Conservation (phyloP, 2,329 filamentous ascomycete genomes). For the Arthroderma sp. region DNA sequence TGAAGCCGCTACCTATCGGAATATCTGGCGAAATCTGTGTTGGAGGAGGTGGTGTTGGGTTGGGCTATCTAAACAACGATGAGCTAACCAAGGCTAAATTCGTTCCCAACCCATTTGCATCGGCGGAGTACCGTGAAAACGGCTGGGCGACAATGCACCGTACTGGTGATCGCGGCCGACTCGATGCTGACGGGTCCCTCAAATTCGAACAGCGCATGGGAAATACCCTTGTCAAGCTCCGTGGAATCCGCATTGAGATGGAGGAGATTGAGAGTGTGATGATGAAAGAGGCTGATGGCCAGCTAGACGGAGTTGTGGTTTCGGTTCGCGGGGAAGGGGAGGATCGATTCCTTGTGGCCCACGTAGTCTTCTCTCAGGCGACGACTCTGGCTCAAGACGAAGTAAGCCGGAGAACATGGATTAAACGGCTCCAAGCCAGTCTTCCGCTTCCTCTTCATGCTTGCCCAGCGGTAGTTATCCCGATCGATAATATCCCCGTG, state of each 20-base stretch:
- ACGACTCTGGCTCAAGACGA: neutral
- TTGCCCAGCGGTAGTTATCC: constrained; percentile 6
- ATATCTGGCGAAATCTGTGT: constrained; percentile 35
- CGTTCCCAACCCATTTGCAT: constrained; percentile 12
- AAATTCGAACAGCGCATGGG: constrained; percentile 20
- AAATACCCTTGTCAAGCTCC: constrained; percentile 22
- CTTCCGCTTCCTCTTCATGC: constrained; percentile 11
- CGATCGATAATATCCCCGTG: constrained; percentile 5
- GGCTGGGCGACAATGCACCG: constrained; percentile 10
- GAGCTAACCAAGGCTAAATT: constrained; percentile 16
- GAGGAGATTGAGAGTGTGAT: constrained; percentile 1
- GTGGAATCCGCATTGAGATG: constrained; percentile 19
- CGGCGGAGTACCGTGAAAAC: neutral
- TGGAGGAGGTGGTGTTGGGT: constrained; percentile 20
- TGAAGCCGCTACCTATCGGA: constrained; percentile 29
- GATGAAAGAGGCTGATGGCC: neutral
- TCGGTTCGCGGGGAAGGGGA: neutral
- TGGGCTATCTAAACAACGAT: constrained; percentile 16
- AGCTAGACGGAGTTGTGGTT: neutral
- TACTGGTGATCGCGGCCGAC: constrained; percentile 14
- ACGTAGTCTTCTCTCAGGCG: neutral
- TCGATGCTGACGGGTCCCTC: constrained; percentile 20
- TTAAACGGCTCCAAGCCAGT: too few relatives aligned
- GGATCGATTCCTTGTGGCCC: neutral
- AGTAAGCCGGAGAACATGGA: too few relatives aligned